phyloP scores from a whole-genome alignment of 768 basidiomycete genomes.

The Nevesoporus exiguus region DNA sequence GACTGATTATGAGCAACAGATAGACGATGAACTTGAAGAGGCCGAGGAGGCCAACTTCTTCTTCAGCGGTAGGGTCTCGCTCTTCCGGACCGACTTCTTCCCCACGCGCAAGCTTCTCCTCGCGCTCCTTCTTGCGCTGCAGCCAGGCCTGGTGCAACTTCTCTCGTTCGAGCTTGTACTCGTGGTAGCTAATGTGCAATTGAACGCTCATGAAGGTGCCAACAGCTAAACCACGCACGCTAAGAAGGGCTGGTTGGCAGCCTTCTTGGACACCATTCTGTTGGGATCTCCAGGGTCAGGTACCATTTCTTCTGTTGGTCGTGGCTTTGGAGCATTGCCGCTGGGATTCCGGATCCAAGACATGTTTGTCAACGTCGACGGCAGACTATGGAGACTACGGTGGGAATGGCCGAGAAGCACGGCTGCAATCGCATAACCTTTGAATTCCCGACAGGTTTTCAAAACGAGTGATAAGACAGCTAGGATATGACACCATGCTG shows the following conservation, averaged over 20 bases:
- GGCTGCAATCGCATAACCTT: background rate
- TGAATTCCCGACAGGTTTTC: background rate
- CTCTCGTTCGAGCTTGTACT: slow-evolving; percentile 62
- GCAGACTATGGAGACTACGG: background rate
- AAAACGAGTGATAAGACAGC: background rate
- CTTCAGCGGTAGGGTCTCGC: slow-evolving; percentile 66
- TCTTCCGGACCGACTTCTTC: slow-evolving; percentile 72
- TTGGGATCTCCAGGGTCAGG: slow-evolving; percentile 61
- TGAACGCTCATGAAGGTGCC: slow-evolving; percentile 1
- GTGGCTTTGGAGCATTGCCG: slow-evolving; percentile 37
- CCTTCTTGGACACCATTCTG: slow-evolving; percentile 74
- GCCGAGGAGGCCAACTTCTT: slow-evolving; percentile 61
- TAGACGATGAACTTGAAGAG: slow-evolving; percentile 69
- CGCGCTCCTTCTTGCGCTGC: slow-evolving; percentile 66
- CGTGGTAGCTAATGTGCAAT: slow-evolving; percentile 49
- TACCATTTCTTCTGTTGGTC: slow-evolving; percentile 47
- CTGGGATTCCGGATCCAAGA: slow-evolving; percentile 60
- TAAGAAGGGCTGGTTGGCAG: slow-evolving; percentile 83
- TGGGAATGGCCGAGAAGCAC: background rate
- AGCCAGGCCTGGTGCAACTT: slow-evolving; percentile 61
- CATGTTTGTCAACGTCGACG: slow-evolving; percentile 37
- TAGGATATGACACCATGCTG: slow-evolving; percentile 21
- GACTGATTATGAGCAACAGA: slow-evolving; percentile 46
- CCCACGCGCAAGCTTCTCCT: slow-evolving; percentile 69
- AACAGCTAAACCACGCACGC: slow-evolving; percentile 47